phyloP scores from a whole-genome alignment of 495 filamentous ascomycete species.

The Penicillium coprophilum region DNA sequence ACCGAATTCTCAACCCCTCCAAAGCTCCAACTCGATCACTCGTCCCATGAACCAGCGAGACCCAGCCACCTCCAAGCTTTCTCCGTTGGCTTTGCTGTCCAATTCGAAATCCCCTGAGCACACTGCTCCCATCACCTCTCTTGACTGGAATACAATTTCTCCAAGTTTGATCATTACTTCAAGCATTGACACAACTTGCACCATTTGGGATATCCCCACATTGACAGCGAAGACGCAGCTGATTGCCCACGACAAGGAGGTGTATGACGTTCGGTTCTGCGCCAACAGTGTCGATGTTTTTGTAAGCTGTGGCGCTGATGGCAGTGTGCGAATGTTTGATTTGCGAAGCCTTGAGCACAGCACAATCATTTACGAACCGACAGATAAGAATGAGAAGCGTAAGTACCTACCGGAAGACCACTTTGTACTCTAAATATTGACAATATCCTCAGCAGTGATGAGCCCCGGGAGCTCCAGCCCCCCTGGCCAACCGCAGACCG shows the following conservation, averaged over 20 bases:
- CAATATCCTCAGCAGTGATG: slow-evolving; percentile 28
- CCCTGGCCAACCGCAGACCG: slow-evolving; percentile 68
- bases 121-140: slow-evolving; percentile 89
- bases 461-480: slow-evolving; percentile 60
- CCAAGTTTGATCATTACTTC: slow-evolving; percentile 97
- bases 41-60: slow-evolving; percentile 63
- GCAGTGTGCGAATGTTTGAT: slow-evolving; percentile 98
- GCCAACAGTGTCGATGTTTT: slow-evolving; percentile 96
- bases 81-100: slow-evolving; percentile 87
- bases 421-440: slow-evolving; percentile 3
- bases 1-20: slow-evolving; percentile 52
- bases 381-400: slow-evolving; percentile 85
- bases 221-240: slow-evolving; percentile 97
- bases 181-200: slow-evolving; percentile 98
- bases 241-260: slow-evolving; percentile 98
- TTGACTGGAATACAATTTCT: slow-evolving; percentile 97
- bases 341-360: slow-evolving; percentile 94
- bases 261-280: slow-evolving; percentile 97
- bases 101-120: slow-evolving; percentile 99
- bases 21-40: slow-evolving; percentile 70
- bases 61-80: slow-evolving; percentile 75
- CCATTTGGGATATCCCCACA: slow-evolving; percentile 99
- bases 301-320: slow-evolving; percentile 95
- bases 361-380: slow-evolving; percentile 98
- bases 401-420: slow-evolving; percentile 17